These are phyloP conservation scores for Yamadazyma dendronema DNA, from an alignment of 1,139 yeast species.

Conservation along the genomic window DNA sequence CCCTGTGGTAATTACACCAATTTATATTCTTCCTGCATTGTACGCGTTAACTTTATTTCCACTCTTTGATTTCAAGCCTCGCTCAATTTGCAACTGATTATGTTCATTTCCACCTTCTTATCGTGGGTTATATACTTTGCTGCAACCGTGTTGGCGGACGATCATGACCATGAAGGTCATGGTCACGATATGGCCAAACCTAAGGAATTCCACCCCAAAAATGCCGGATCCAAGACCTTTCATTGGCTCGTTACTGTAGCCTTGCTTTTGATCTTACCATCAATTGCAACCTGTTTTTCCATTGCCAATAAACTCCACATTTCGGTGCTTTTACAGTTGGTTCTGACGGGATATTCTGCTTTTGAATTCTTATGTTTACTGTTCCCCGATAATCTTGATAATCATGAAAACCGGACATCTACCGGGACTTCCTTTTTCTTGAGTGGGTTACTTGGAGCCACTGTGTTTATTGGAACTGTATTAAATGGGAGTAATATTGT, in stretches of 20 bases:
- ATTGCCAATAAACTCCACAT: slow-evolving; percentile 50
- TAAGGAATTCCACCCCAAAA: slow-evolving; percentile 42
- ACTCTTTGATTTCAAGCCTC: no score
- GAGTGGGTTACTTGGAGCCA: slow-evolving; percentile 41
- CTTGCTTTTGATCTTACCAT: slow-evolving; percentile 51
- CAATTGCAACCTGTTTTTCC: slow-evolving; percentile 52
- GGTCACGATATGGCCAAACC: slow-evolving; percentile 30
- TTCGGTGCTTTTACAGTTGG: slow-evolving; percentile 47
- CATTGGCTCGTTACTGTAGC: slow-evolving; percentile 60
- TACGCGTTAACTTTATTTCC: no score
- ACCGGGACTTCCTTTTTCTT: slow-evolving; percentile 66
- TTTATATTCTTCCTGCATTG: no score
- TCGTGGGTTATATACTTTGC: not conserved
- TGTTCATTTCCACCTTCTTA: no score
- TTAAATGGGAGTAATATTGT: slow-evolving; percentile 53
- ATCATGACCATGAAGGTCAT: slow-evolving; percentile 1
- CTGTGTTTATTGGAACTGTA: slow-evolving; percentile 53
- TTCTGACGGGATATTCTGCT: slow-evolving; percentile 49
- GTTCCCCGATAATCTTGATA: slow-evolving; percentile 58
- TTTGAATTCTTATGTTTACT: slow-evolving; percentile 55
- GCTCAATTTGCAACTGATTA: no score
- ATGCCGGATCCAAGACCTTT: slow-evolving; percentile 54
- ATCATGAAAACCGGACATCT: slow-evolving; percentile 65
- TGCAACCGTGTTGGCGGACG: slow-evolving; percentile 1
- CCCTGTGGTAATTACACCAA: no score